Evolutionary conservation across 305 asterid genomes (phyloP).

Genomic region (Caryopteris hybrid): DNA sequence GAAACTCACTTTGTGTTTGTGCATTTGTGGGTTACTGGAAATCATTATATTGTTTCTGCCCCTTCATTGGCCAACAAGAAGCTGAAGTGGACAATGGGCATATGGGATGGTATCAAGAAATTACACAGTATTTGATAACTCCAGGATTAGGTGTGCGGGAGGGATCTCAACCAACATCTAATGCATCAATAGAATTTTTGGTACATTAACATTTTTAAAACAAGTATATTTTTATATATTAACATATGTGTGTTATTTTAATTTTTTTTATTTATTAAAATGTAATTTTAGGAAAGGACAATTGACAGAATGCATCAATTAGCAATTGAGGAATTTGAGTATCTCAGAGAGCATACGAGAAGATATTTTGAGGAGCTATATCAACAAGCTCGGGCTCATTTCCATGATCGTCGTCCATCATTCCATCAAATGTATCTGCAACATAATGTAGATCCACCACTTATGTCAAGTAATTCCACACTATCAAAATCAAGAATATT

Average conservation of each 20-base stretch:
- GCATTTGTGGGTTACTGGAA: neutral
- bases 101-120: neutral
- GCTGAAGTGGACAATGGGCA: neutral
- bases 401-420: neutral
- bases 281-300: neutral
- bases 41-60: neutral
- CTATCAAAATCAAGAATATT: no score
- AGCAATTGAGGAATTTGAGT: no score
- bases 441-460: no score
- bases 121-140: neutral
- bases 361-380: neutral
- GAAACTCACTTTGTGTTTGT: neutral
- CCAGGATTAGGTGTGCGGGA: neutral
- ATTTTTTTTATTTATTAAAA: no score
- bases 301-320: neutral
- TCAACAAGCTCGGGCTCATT: neutral
- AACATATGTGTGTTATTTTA: no score
- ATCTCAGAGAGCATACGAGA: no score
- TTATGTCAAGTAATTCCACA: no score
- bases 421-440: neutral
- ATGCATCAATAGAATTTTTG: neutral
- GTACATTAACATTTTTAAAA: neutral
- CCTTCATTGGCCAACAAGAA: neutral
- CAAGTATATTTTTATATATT: no score
- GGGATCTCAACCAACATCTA: neutral